Conservation (phyloP, 192 early-diverging fungal species). For the Coemansia sp. region DNA sequence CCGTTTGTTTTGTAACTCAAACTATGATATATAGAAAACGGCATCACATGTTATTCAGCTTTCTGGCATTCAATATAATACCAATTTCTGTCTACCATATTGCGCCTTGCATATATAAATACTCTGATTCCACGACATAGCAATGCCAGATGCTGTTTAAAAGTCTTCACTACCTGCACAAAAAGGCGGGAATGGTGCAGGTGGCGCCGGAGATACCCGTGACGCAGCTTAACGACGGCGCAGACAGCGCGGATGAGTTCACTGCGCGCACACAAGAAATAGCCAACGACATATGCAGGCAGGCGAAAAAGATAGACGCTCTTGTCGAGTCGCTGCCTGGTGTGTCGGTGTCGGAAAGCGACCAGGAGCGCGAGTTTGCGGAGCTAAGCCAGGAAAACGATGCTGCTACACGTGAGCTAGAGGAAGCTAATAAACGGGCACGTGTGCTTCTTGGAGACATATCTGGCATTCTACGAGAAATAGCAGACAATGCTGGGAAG, state of each 20-base stretch:
- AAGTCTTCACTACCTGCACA: conserved; percentile 52
- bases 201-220: conserved; percentile 33
- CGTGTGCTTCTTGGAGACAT: conserved; percentile 29
- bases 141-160: conserved; percentile 52
- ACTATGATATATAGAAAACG: neutral
- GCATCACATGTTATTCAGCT: too few relatives aligned
- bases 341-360: conserved; percentile 23
- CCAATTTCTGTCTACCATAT: neutral
- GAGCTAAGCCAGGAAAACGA: conserved; percentile 37
- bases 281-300: conserved; percentile 50
- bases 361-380: conserved; percentile 40
- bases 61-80: too few relatives aligned
- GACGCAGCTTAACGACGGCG: conserved; percentile 41
- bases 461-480: conserved; percentile 19
- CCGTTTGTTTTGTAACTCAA: neutral
- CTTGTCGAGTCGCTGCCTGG: conserved; percentile 49
- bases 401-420: conserved; percentile 28
- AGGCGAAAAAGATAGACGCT: conserved; percentile 49
- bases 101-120: neutral
- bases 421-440: conserved; percentile 35
- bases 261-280: conserved; percentile 40
- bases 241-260: conserved; percentile 38
- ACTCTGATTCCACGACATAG: conserved; percentile 10
- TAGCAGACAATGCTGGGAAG: conserved; percentile 39
- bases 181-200: conserved; percentile 52